Percentiles rank a stretch among this genome's conserved stretches.
phyloP scores from a whole-genome alignment of 2,329 filamentous ascomycete genomes.

The Cercospora berteroae region DNA sequence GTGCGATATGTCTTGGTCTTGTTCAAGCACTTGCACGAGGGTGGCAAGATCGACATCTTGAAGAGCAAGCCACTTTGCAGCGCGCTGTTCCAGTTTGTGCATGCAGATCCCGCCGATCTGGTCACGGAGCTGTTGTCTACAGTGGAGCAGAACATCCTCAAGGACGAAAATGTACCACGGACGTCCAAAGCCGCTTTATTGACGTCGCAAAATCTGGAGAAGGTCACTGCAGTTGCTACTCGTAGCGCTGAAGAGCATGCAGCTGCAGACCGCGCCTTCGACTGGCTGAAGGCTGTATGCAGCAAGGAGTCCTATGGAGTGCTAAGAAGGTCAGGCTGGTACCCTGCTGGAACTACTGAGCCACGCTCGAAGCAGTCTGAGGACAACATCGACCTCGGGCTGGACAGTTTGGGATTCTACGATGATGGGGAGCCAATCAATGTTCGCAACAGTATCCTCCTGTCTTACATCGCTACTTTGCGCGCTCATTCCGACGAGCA shows the following conservation, averaged over 20 bases:
- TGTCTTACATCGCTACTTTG: constrained; percentile 74
- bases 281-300: constrained; percentile 72
- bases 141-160: constrained; percentile 68
- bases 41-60: constrained; percentile 78
- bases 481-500: constrained; percentile 78
- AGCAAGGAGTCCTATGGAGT: constrained; percentile 72
- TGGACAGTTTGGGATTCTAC: constrained; percentile 69
- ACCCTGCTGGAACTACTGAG: constrained; percentile 59
- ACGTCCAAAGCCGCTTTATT: constrained; percentile 59
- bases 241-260: constrained; percentile 48
- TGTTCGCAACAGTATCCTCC: constrained; percentile 75
- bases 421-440: constrained; percentile 58
- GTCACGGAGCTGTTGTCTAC: constrained; percentile 71
- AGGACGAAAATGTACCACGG: constrained; percentile 70
- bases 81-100: constrained; percentile 72
- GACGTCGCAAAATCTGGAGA: constrained; percentile 43
- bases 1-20: constrained; percentile 77
- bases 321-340: constrained; percentile 76
- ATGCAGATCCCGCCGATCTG: constrained; percentile 72
- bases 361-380: constrained; percentile 38
- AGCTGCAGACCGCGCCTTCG: constrained; percentile 69
- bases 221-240: constrained; percentile 58
- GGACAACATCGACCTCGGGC: constrained; percentile 57
- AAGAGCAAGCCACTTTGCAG: constrained; percentile 68
- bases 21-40: constrained; percentile 72